Evolutionary conservation across 2,329 filamentous ascomycete species (phyloP).

Genomic region (Penicillium expansum): DNA sequence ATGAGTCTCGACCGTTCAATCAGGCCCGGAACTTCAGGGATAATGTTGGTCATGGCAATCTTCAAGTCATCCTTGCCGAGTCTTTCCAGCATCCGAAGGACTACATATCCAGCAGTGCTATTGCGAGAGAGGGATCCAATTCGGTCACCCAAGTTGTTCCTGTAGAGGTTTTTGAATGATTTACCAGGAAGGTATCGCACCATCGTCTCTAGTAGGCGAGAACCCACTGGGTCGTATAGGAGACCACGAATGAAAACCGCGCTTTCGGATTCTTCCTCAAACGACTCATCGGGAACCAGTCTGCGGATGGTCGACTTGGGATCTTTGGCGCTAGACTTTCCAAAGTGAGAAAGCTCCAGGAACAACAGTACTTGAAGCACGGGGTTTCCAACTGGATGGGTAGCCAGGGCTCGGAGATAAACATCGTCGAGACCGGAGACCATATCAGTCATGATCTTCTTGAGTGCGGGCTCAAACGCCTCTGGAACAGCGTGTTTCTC

Average conservation of each 20-base stretch:
- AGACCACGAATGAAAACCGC: conserved; percentile 81
- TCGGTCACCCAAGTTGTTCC: conserved; percentile 72
- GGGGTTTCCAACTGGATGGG: conserved; percentile 86
- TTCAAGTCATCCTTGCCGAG: conserved; percentile 82
- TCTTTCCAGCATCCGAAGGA: conserved; percentile 76
- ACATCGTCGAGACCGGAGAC: conserved; percentile 72
- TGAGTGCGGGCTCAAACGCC: conserved; percentile 72
- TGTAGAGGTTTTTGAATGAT: conserved; percentile 84
- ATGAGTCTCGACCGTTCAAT: conserved; percentile 73
- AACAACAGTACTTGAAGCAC: conserved; percentile 87
- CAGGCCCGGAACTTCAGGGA: conserved; percentile 69
- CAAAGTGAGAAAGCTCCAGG: conserved; percentile 74
- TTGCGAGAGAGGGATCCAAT: conserved; percentile 82
- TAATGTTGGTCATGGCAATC: conserved; percentile 67
- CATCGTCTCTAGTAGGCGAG: conserved; percentile 83
- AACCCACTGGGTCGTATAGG: conserved; percentile 87
- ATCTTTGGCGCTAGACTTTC: conserved; percentile 64
- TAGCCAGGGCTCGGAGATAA: conserved; percentile 77
- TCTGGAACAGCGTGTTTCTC: conserved; percentile 64
- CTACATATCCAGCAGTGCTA: conserved; percentile 84
- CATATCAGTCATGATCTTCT: conserved; percentile 78
- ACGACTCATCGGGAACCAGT: conserved; percentile 75
- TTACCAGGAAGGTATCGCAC: conserved; percentile 78
- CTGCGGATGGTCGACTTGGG: conserved; percentile 68
- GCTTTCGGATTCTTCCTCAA: conserved; percentile 69